Evolutionary conservation across 345 rosid species (phyloP), one percentile per base, ranked within the genome.

Genomic region (Melastoma malabathricum): DNA sequence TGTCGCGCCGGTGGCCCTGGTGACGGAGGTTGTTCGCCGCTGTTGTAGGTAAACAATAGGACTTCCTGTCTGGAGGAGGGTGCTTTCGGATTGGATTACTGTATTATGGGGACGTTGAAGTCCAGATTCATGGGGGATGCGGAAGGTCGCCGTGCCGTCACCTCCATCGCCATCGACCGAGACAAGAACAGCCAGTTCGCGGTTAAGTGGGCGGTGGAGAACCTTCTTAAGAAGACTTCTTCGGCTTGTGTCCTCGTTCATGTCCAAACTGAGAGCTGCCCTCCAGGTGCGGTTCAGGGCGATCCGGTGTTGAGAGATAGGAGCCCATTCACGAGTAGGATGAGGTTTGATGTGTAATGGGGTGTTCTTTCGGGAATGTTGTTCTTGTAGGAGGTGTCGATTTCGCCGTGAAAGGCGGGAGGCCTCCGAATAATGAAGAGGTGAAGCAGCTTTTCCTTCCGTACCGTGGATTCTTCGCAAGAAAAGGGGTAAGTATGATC

Each of bases 401-500:
- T 10, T 29, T n/a, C 54, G 46, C 25, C 13, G 22, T 73, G 15
- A 67, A 60, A 62, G 80, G 65, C 29, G 75, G 69, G 45, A 78
- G 78, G 8, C 66, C 59, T 38, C 83, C 78, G 50, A 71, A 64
- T 16, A 61, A 68, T 43, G 71, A 69, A 10, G 94, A 88, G 54
- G 51, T 72, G 29, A 66, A 70, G 48, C 65, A 70, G 8, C 69
- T 77, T 18, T 84, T 84, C 69, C 83, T 82, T 58, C 88, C 86
- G 10, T 84, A 49, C 51, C 63, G 82, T 18, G 92, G 78, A 61
- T 78, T 68, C 52, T 89, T 86, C 23, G 82, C 86, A 48, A 68
- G 89, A 34, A 80, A 79, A 73, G 94, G 92, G 72, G 94, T 78
- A 39, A 76, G 73, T 57, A 23, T 15, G 15, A n/a, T 47, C 12